These are phyloP conservation scores for Mucor irregularis DNA, from an alignment of 371 early-diverging fungal genomes.

Conservation along the genomic window DNA sequence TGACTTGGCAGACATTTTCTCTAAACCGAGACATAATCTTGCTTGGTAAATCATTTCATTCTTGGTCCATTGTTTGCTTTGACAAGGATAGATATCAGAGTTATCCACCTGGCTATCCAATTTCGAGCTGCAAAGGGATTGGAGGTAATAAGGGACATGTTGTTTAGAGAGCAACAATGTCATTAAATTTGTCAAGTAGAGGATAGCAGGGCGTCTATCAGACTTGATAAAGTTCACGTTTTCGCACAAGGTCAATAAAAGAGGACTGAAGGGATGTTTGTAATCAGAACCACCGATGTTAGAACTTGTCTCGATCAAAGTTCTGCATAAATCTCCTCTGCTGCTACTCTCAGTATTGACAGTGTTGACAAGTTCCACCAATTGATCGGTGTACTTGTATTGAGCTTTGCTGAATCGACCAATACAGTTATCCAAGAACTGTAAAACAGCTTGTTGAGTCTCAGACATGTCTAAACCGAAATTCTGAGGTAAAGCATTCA, in stretches of 20 bases:
- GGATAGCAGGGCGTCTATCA: slow-evolving; percentile 36
- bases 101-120: slow-evolving; percentile 9
- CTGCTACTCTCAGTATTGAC: slow-evolving; percentile 3
- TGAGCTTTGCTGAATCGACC: slow-evolving; percentile 57
- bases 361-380: slow-evolving; percentile 34
- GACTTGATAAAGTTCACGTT: slow-evolving; percentile 49
- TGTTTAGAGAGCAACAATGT: slow-evolving; percentile 38
- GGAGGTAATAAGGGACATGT: slow-evolving; percentile 32
- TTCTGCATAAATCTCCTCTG: background rate
- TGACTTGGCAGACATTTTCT: background rate
- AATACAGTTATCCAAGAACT: slow-evolving; percentile 68
- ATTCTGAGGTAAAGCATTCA: slow-evolving; percentile 56
- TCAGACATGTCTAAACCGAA: slow-evolving; percentile 21
- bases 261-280: slow-evolving; percentile 58
- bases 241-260: slow-evolving; percentile 54
- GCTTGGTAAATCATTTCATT: slow-evolving; percentile 23
- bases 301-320: slow-evolving; percentile 3
- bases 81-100: background rate
- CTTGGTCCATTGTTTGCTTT: slow-evolving; percentile 10
- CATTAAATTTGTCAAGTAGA: slow-evolving; percentile 41
- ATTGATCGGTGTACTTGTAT: slow-evolving; percentile 65
- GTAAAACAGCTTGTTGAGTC: slow-evolving; percentile 49
- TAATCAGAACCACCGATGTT: slow-evolving; percentile 7
- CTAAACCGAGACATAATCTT: slow-evolving; percentile 13
- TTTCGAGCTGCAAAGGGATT: slow-evolving; percentile 13